Base-by-base conservation (phyloP, 139 green algal species). In the Asterochloris sp. region DNA sequence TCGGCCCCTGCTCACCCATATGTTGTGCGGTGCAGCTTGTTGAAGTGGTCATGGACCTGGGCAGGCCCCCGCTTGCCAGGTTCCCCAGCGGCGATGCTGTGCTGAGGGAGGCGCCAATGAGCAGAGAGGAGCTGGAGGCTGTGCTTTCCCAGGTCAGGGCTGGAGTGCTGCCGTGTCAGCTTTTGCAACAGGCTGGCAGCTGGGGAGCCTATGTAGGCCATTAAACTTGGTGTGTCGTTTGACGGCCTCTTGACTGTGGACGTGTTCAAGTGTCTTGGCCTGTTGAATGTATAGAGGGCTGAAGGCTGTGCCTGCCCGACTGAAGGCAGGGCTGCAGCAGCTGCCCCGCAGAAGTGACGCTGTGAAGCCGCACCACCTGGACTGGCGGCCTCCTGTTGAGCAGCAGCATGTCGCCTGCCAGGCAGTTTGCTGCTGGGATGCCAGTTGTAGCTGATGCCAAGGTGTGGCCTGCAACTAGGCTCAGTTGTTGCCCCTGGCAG, bases 21-120 rank as follows among this genome's bases (percentile, higher is more conserved):
- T 76, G 71, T 19, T 76, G 16, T 29, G 54, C 69, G 61, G 54
- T 71, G 62, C 84, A 93, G 83, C 87, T 96, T 38, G 78, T 96
- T 16, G 90, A 98, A 89, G 86, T 98, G 14, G 91, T 98, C 0
- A 88, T 98, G 84, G 96, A 98, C 84, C 74, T 96, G 24, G 95
- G 95, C 0, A 62, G 95, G 29, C 86, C 85, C 19, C 90, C 94
- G 10, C 17, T 95, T 21, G 94, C 94, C 0, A 86, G 95, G 8
- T 97, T 98, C 63, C 88, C 90, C 1, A 38, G 60, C 11, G 85
- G 89, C 0, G 92, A 96, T 60, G 78, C 91, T n/a, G 17, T 82
- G 61, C 84, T 96, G 0, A 82, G 79, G 19, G 81, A 91, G 0
- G 78, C 83, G 0, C 10, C 74, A 2, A 79, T 98, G 4, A 93